phyloP scores from a whole-genome alignment of 345 rosid species.

The Alliaria petiolata region DNA sequence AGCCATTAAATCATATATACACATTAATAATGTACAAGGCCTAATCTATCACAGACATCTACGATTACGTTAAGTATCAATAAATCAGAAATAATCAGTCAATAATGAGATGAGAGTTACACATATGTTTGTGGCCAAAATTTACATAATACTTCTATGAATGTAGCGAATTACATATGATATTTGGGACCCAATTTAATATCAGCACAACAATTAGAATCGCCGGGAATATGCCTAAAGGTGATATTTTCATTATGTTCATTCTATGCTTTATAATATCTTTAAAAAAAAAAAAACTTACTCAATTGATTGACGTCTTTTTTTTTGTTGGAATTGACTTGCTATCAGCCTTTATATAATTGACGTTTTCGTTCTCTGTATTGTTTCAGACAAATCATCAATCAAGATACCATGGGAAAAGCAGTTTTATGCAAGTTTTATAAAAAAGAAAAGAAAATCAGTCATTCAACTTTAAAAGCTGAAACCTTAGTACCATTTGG shows the following conservation, averaged over 20 bases:
- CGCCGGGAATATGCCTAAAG: not conserved
- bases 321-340: not conserved
- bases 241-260: not conserved
- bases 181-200: not conserved
- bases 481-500: conserved; percentile 23
- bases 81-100: not conserved
- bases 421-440: not conserved
- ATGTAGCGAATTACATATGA: not conserved
- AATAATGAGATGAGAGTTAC: not conserved
- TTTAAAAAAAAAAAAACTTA: not conserved
- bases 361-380: conserved; percentile 14
- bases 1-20: not conserved
- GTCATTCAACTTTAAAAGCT: conserved; percentile 8
- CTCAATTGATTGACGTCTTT: conserved; percentile 4
- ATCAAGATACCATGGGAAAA: not conserved
- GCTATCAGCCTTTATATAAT: not conserved
- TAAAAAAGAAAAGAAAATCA: not conserved
- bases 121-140: not conserved
- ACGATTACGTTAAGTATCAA: not conserved
- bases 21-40: not conserved
- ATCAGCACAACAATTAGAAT: not conserved
- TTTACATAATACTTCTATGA: not conserved
- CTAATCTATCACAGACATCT: not conserved
- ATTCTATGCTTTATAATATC: not conserved
- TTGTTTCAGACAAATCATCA: not conserved